A percentile compares a stretch with the other conserved stretches of the same genome.
Conservation (phyloP, 202 grass and related monocot genomes). For the Miscanthus sacchariflorus region DNA sequence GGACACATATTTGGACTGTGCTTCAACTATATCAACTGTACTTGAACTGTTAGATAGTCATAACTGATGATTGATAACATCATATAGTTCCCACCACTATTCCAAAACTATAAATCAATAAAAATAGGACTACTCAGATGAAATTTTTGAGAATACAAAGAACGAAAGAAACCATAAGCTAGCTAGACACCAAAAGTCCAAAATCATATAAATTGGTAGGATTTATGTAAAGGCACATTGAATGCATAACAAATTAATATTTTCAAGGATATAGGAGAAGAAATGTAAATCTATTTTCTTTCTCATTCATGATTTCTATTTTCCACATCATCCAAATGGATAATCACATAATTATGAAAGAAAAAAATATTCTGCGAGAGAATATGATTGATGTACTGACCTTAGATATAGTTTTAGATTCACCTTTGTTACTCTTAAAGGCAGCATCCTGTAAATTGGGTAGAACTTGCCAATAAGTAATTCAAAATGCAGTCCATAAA, state of each 20-base stretch:
- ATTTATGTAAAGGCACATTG: neutral
- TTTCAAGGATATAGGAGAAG: neutral
- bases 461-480: slow-evolving; percentile 48
- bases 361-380: neutral
- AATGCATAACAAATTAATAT: slow-evolving; percentile 1
- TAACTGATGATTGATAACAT: neutral
- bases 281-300: neutral
- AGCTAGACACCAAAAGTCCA: slow-evolving; percentile 4
- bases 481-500: slow-evolving; percentile 22
- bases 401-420: slow-evolving; percentile 74
- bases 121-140: neutral
- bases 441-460: slow-evolving; percentile 72
- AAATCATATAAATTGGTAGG: neutral
- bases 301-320: slow-evolving; percentile 5
- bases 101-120: slow-evolving; percentile 8
- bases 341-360: slow-evolving; percentile 12
- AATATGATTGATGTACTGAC: slow-evolving; percentile 51
- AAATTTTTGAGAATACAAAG: neutral
- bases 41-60: neutral
- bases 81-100: slow-evolving; percentile 7
- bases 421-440: slow-evolving; percentile 75
- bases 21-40: slow-evolving; percentile 6
- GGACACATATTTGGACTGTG: slow-evolving; percentile 6
- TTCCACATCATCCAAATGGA: neutral
- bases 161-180: neutral